Percentiles rank a stretch among this genome's conserved stretches.
Conservation (phyloP, 169 alveolate species). For the Eimeria tenella region DNA sequence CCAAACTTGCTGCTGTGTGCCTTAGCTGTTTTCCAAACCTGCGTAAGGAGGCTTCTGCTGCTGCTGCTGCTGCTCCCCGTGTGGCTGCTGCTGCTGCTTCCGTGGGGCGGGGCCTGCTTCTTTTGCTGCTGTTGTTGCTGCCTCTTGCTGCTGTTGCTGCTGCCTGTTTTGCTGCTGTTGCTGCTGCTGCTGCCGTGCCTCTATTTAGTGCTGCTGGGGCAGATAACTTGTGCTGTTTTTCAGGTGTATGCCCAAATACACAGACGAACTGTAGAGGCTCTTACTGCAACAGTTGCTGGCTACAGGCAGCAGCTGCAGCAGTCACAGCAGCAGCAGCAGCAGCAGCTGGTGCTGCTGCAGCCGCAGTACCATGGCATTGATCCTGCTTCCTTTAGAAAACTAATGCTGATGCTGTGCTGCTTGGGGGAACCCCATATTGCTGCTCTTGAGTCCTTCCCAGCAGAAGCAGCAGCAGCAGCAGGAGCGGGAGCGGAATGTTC, state of each 20-base stretch:
- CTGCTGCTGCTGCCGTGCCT: slow-evolving; percentile 21
- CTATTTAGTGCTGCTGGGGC: neutral
- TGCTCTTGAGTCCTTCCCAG: slow-evolving; percentile 47
- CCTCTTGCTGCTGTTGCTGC: slow-evolving; percentile 2
- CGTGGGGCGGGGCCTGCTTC: neutral
- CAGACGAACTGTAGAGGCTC: slow-evolving; percentile 49
- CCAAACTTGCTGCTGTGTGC: slow-evolving; percentile 26
- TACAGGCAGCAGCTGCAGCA: slow-evolving; percentile 63
- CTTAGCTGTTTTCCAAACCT: slow-evolving; percentile 37
- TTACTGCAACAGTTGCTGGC: slow-evolving; percentile 60
- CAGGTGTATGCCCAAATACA: slow-evolving; percentile 50
- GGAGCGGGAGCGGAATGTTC: neutral
- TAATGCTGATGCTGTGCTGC: slow-evolving; percentile 70
- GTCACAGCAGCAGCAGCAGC: slow-evolving; percentile 59
- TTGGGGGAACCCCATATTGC: slow-evolving; percentile 64
- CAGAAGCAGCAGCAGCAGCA: slow-evolving; percentile 23
- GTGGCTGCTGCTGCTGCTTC: slow-evolving; percentile 38
- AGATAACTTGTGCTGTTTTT: neutral
- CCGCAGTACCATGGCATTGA: slow-evolving; percentile 22
- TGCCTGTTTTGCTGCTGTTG: neutral
- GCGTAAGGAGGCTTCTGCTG: slow-evolving; percentile 33
- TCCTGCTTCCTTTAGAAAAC: slow-evolving; percentile 46
- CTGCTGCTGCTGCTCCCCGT: neutral
- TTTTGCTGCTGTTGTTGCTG: neutral
- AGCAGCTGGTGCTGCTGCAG: slow-evolving; percentile 5